Base-by-base conservation (phyloP, 371 early-diverging fungal genomes). In the Syncephalis fuscata region DNA sequence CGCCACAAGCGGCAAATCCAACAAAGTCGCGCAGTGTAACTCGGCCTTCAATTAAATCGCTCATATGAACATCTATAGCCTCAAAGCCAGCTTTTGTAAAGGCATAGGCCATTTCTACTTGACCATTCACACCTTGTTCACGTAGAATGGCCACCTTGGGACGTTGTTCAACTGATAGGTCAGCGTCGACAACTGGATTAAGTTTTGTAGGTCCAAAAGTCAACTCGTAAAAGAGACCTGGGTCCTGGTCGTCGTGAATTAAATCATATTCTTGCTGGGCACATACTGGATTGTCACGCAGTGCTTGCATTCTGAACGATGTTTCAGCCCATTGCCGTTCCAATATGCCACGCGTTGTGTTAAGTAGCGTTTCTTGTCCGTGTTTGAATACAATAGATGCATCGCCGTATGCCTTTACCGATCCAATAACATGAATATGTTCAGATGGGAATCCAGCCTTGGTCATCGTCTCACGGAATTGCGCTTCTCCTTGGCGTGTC, bases 71-170 rank as follows among this genome's bases (percentile, higher is more conserved):
- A 64, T 96, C 95, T 1, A 92, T 80, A 15, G 85, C 75, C 3
- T 70, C 71, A 61, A 95, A 96, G 0, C 95, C 95, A 19, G 94
- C 87, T 41, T 73, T 62, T 59, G 88, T 70, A 77, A 96, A 93
- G 2, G 92, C 82, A 55, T 73, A 85, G 0, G 94, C 94, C 82
- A 92, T 82, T 64, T 96, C 97, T 22, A 77, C 75, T 51, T 87
- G 87, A 21, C 88, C 82, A 65, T 94, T 95, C 27, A 95, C 89
- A 53, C 95, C 97, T 68, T 96, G 94, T 65, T 96, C 95, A 55
- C 97, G 82, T 44, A 96, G 65, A 39, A 96, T 79, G 5, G 90
- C 94, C 15, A 96, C 93, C 54, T 75, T 74, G 49, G 93, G 94
- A 5, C 76, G 70, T 5, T 0, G 1, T 1, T 15, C 20, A 11